phyloP scores from a whole-genome alignment of 192 early-diverging fungal species.

The Backusella australiensis region DNA sequence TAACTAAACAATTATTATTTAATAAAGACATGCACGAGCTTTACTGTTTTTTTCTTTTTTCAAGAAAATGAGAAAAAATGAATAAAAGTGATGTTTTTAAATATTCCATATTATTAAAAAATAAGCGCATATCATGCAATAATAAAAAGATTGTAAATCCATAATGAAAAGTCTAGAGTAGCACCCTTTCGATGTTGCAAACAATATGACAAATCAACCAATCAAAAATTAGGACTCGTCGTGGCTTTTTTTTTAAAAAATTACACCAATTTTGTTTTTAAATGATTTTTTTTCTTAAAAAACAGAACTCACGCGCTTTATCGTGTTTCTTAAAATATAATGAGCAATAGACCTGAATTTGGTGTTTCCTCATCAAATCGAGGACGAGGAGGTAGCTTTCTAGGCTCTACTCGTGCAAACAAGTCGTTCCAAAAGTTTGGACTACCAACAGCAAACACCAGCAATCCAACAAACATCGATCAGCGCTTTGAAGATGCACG shows the following conservation, averaged over 20 bases:
- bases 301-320: background rate
- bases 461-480: constrained; percentile 29
- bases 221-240: background rate
- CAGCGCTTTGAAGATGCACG: constrained; percentile 40
- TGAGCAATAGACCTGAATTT: constrained; percentile 3
- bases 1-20: background rate
- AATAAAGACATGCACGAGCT: background rate
- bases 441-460: constrained; percentile 8
- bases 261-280: constrained; percentile 31
- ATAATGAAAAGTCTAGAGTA: too few relatives aligned
- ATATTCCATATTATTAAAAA: too few relatives aligned
- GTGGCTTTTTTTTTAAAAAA: background rate
- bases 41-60: background rate
- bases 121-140: too few relatives aligned
- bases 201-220: too few relatives aligned
- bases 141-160: too few relatives aligned
- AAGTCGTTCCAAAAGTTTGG: constrained; percentile 17
- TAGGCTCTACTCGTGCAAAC: background rate
- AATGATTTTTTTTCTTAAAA: background rate
- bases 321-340: background rate
- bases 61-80: background rate
- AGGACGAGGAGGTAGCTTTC: background rate
- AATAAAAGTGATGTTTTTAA: background rate
- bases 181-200: too few relatives aligned
- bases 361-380: constrained; percentile 10